Conservation (phyloP, 1,139 yeast genomes). For the Yamadazyma spencermartinsiae region DNA sequence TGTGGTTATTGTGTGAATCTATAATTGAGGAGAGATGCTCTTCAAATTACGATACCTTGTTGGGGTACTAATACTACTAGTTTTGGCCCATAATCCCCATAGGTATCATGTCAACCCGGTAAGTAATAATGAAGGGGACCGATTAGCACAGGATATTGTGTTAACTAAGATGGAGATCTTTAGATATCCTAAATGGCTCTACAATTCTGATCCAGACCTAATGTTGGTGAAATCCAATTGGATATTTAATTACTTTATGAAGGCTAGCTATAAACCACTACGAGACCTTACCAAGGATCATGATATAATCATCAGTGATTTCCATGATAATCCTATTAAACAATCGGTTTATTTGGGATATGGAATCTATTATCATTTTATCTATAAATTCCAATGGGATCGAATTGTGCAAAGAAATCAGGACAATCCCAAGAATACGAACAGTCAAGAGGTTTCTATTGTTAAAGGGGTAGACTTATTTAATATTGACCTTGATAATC, state of each 20-base stretch:
- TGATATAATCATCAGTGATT: slow-evolving; percentile 1
- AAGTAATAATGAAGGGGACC: slow-evolving; percentile 8
- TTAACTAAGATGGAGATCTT: slow-evolving; percentile 5
- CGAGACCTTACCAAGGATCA: slow-evolving; percentile 8
- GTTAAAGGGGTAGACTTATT: slow-evolving; percentile 28
- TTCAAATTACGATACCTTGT: not conserved
- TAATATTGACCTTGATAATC: slow-evolving; percentile 17
- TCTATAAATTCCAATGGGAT: slow-evolving; percentile 3
- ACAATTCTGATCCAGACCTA: not conserved
- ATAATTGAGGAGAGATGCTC: not conserved
- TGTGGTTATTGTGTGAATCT: no score
- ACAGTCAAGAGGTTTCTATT: slow-evolving; percentile 10
- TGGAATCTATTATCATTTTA: slow-evolving; percentile 6
- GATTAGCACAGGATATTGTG: slow-evolving; percentile 4
- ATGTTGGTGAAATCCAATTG: slow-evolving; percentile 4
- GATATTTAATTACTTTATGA: slow-evolving; percentile 9
- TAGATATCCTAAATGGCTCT: slow-evolving; percentile 3
- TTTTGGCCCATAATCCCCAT: not conserved
- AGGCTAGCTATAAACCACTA: slow-evolving; percentile 3
- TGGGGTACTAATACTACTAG: not conserved
- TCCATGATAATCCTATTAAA: slow-evolving; percentile 1
- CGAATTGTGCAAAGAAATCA: not conserved
- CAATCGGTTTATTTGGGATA: slow-evolving; percentile 6
- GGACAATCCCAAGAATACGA: not conserved
- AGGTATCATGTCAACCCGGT: slow-evolving; percentile 1